These are phyloP conservation scores for Sporisorium iseilematis-ciliati DNA, from an alignment of 1,284 basidiomycete genomes.

Conservation along the genomic window DNA sequence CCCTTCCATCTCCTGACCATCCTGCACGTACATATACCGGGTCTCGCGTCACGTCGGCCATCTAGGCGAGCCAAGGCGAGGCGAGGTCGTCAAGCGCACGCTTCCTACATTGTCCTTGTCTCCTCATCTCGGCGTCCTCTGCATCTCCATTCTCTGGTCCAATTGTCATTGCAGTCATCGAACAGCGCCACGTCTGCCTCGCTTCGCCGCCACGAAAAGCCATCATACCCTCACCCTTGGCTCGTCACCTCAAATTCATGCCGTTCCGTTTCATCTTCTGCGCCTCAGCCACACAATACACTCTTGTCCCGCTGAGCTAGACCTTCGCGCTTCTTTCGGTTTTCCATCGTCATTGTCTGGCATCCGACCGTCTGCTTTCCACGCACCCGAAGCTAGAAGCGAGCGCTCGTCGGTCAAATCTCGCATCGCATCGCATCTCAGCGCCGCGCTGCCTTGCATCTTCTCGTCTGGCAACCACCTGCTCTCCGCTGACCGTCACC, in stretches of 20 bases:
- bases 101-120: background rate
- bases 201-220: background rate
- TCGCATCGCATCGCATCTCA: too few relatives aligned
- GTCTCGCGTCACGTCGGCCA: background rate
- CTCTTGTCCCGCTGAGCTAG: background rate
- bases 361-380: background rate
- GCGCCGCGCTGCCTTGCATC: constrained; percentile 1
- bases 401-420: background rate
- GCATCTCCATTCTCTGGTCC: background rate
- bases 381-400: background rate
- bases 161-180: background rate
- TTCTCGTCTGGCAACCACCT: background rate
- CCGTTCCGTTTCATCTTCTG: constrained; percentile 20
- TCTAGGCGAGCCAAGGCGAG: background rate
- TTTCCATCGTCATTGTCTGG: background rate
- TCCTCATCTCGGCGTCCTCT: background rate
- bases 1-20: too few relatives aligned
- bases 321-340: background rate
- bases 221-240: background rate
- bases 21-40: too few relatives aligned
- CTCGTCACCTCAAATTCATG: constrained; percentile 9
- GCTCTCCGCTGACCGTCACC: background rate
- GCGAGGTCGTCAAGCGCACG: background rate
- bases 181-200: background rate
- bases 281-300: constrained; percentile 2